Percentiles rank a stretch among this genome's conserved stretches.
phyloP scores from a whole-genome alignment of 78 protist species.

The Dictyostelium purpureum region DNA sequence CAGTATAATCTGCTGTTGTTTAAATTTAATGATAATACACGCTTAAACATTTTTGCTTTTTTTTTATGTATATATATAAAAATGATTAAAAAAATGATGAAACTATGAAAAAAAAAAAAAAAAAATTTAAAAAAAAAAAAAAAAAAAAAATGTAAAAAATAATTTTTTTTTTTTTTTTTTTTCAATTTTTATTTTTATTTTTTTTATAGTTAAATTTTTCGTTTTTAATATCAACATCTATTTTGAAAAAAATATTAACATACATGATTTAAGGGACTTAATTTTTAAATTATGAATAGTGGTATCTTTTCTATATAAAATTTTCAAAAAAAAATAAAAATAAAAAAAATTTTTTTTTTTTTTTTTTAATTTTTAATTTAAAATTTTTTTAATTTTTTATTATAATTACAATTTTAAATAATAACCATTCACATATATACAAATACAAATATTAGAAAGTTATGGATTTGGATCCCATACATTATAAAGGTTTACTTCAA shows the following conservation, averaged over 20 bases:
- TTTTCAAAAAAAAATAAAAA: too few relatives aligned
- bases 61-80: too few relatives aligned
- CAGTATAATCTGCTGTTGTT: neutral
- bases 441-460: too few relatives aligned
- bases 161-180: neutral
- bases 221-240: neutral
- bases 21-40: neutral
- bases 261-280: neutral
- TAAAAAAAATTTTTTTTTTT: too few relatives aligned
- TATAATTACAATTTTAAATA: too few relatives aligned
- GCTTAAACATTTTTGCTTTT: neutral
- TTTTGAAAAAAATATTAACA: neutral
- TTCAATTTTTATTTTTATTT: neutral
- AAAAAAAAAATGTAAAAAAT: neutral
- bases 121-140: neutral
- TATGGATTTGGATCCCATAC: too few relatives aligned
- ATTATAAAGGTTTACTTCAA: neutral
- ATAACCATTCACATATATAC: too few relatives aligned
- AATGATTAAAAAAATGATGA: neutral
- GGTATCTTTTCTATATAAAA: neutral
- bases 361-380: too few relatives aligned
- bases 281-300: neutral
- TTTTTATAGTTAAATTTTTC: neutral
- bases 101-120: neutral
- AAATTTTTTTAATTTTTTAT: too few relatives aligned